Evolutionary conservation across 2,329 filamentous ascomycete genomes (phyloP), one percentile per base, ranked within the genome.

Genomic region (Ophiosphaerella narmari): DNA sequence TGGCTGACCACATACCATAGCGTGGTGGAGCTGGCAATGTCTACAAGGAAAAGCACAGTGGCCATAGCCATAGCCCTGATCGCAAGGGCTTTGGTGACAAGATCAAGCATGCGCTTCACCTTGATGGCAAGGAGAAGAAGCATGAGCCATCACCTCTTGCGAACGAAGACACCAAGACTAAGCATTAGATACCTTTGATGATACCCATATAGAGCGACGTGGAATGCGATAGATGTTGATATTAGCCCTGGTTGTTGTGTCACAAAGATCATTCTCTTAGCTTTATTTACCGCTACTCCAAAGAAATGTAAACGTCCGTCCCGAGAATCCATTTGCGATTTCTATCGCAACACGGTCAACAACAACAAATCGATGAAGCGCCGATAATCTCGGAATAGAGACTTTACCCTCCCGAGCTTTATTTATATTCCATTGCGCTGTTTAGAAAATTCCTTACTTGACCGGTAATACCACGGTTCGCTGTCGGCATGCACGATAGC

Each of bases 21-120:
- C 72, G 77, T 14, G 77, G 77, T 26, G 77, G 77, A 11, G 72
- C 69, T 32, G 77, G 77, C 24, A 80, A 80, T 56, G 70, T 78
- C 14, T 72, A 79, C 60, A 75, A 73, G 58, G 77, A 78, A 50
- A 77, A 77, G 59, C 77, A 76, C 49, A 75, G 75, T 31, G 77
- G 76, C n/a, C 77, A 79, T 52, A 73, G 67, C 51, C 61, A 68
- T 26, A 62, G 61, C 35, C 65, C 70, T 31, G 66, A 72, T n/a
- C 60, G 57, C 43, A 70, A 75, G 55, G 70, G 71, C 24, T 33
- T 77, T 29, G 55, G 71, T 47, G 77, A 78, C 14, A 79, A 78
- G 70, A 70, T 74, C 45, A 80, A 79, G 70, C 65, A 75, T 14
- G 63, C 63, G 14, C 63, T 76, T 21, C 63, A 68, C 40, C 54